Conservation (phyloP, 2,329 filamentous ascomycete genomes). For the Dactylellina haptotyla region DNA sequence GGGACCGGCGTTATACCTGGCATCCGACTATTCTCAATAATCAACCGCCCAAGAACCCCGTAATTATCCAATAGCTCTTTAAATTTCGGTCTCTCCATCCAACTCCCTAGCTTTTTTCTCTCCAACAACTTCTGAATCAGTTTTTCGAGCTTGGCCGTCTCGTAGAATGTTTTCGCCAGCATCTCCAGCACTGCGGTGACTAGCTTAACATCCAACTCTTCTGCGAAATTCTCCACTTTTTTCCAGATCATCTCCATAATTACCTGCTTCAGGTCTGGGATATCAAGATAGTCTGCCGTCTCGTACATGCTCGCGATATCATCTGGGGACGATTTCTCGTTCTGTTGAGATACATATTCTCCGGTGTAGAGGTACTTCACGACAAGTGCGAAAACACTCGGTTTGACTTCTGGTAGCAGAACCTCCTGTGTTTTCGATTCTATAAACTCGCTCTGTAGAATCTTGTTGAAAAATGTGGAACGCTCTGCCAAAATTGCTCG, state of each 20-base stretch:
- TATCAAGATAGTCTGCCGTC: slow-evolving; percentile 26
- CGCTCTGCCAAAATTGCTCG: slow-evolving; percentile 52
- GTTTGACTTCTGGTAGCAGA: slow-evolving; percentile 15
- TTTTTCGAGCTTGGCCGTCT: slow-evolving; percentile 5
- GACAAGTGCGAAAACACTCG: slow-evolving; percentile 7
- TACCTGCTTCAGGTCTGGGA: slow-evolving; percentile 11
- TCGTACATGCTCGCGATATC: slow-evolving; percentile 17
- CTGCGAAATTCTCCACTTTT: slow-evolving; percentile 3
- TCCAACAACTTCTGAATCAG: slow-evolving; percentile 22
- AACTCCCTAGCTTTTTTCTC: slow-evolving; percentile 11
- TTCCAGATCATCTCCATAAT: slow-evolving; percentile 17
- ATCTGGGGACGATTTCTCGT: neutral
- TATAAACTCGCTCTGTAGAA: slow-evolving; percentile 26
- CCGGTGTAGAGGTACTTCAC: slow-evolving; percentile 24
- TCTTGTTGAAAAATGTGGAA: slow-evolving; percentile 55
- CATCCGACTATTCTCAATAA: slow-evolving; percentile 22
- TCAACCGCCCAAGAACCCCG: slow-evolving; percentile 27
- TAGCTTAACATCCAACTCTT: slow-evolving; percentile 16
- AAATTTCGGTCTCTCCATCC: slow-evolving; percentile 19
- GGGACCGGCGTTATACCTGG: slow-evolving; percentile 7
- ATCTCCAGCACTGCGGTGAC: slow-evolving; percentile 22
- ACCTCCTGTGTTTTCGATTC: slow-evolving; percentile 8
- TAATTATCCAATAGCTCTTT: slow-evolving; percentile 21
- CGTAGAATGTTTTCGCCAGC: slow-evolving; percentile 17
- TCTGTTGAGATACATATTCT: slow-evolving; percentile 12